Base-by-base conservation (phyloP, 306 rosid species). In the Prunus padus region DNA sequence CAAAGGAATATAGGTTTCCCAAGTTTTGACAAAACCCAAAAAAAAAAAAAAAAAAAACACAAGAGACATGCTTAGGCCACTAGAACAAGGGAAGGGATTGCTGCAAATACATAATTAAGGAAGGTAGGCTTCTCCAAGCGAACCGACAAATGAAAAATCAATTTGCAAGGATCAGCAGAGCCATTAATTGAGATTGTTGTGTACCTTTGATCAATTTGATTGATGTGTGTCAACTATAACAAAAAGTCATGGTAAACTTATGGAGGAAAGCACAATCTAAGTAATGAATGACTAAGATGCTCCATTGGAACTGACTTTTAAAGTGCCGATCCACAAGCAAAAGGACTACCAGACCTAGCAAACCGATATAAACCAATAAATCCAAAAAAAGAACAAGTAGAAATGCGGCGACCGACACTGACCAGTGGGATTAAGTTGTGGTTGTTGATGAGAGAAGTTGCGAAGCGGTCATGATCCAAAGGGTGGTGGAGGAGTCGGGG, bases 401-500 rank as follows among this genome's bases (percentile, higher is more conserved):
- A 70, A 28, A 63, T 31, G 40, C 23, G 31, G 40, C 23, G 30
- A 56, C 45, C 8, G n/a, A 83, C 96, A 65, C 45, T 12, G n/a
- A 83, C 96, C 91, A 81, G 79, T 0, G 72, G 25, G 44, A 86
- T 85, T 42, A 86, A 51, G 77, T 74, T 81, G 50, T 82, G 81
- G 61, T 74, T 70, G 65, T 72, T 60, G 4, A 4, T 76, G 50
- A 14, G 65, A 55, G 40, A 61, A n/a, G 25, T 2, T 49, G 76
- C 22, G 9, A 44, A 44, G 45, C 18, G 67, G 45, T 7, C 45
- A 31, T 74, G 72, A 63, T 71, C 67, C 11, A 69, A 56, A 4
- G 77, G 45, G 60, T 67, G 73, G 50, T 30, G 28, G 73, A 70
- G 10, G 25, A 62, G 8, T 40, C 56, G 74, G 40, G 19, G 40